Evolutionary conservation across 345 rosid species (phyloP), one percentile per base, ranked within the genome.

Genomic region (Aquilaria malaccensis): DNA sequence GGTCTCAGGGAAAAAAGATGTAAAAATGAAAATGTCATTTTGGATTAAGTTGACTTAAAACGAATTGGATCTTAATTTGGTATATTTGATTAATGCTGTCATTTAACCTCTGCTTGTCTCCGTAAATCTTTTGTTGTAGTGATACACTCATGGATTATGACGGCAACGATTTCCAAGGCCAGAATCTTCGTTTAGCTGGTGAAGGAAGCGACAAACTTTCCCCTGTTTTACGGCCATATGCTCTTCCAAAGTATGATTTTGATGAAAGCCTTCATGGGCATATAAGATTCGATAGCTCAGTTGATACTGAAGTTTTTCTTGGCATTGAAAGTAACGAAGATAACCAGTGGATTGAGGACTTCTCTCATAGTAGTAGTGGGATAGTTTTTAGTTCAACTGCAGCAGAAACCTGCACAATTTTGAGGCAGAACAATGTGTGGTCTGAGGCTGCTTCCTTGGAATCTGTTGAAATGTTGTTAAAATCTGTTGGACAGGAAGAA

Each of bases 121-220:
- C 37, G 53, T 45, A 30, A n/a, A 46, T 32, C 12, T 30, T 55
- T 52, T 22, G 9, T 68, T 69, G 61, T 74, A 94, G 99, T 91
- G 67, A 77, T 69, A 76, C 67, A 80, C 94, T 82, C 95, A 95
- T 95, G 99, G 99, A 91, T 84, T 88, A 83, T 87, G 95, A 95
- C 82, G 99, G 91, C 78, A 88, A 75, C 80, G 98, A 95, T 75
- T 87, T 84, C 85, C 96, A 86, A 75, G 81, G 87, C 83, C 94
- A 83, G 77, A 95, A 88, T 82, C 91, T 85, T 76, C 88, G 81
- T 63, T 65, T 95, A 91, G 84, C 86, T 66, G 88, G 94, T 79
- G 99, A 95, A 77, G 91, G 88, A 53, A 83, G 77, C 74, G 76
- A 74, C 51, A 85, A 91, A 62, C 83, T 80, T 70, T 79, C 96